A percentile compares a stretch with the other conserved stretches of the same genome.
Conservation (phyloP, 441 rosid genomes). For the Melastoma candidum region DNA sequence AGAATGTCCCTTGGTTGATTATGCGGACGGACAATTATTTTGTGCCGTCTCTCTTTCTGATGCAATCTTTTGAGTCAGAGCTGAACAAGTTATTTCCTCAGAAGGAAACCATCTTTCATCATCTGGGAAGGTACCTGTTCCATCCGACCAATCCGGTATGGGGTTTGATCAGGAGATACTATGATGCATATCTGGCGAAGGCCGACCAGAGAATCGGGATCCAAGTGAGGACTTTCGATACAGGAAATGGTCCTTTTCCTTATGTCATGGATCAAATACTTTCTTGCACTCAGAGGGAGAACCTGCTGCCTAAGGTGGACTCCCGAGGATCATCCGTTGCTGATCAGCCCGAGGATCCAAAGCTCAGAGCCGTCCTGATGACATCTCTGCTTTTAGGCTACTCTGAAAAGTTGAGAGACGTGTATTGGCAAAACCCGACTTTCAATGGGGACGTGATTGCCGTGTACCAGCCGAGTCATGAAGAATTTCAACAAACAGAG, state of each 20-base stretch:
- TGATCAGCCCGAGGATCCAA: slow-evolving; percentile 19
- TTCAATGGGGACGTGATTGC: slow-evolving; percentile 48
- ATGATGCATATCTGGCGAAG: slow-evolving; percentile 44
- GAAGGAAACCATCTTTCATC: slow-evolving; percentile 59
- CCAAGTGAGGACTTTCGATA: slow-evolving; percentile 56
- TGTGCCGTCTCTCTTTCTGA: slow-evolving; percentile 62
- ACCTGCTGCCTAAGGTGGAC: slow-evolving; percentile 49
- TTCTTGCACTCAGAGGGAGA: slow-evolving; percentile 45
- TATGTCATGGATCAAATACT: slow-evolving; percentile 63
- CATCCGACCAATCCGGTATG: slow-evolving; percentile 71
- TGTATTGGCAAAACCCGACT: slow-evolving; percentile 71
- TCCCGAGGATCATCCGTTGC: slow-evolving; percentile 10
- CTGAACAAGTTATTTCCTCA: slow-evolving; percentile 43
- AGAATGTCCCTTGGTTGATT: slow-evolving; percentile 64
- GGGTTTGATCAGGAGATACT: slow-evolving; percentile 68
- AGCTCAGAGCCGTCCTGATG: slow-evolving; percentile 45
- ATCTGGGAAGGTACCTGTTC: slow-evolving; percentile 58
- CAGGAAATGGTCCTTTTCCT: slow-evolving; percentile 39
- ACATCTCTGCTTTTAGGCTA: slow-evolving; percentile 52
- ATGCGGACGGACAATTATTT: slow-evolving; percentile 68
- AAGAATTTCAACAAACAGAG: slow-evolving; percentile 60
- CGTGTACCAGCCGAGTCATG: slow-evolving; percentile 75
- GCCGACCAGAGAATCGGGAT: slow-evolving; percentile 70
- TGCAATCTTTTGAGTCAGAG: slow-evolving; percentile 43
- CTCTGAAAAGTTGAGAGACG: slow-evolving; percentile 43